Evolutionary conservation across 2,329 filamentous ascomycete species (phyloP).

Genomic region (Colletotrichum sidae): DNA sequence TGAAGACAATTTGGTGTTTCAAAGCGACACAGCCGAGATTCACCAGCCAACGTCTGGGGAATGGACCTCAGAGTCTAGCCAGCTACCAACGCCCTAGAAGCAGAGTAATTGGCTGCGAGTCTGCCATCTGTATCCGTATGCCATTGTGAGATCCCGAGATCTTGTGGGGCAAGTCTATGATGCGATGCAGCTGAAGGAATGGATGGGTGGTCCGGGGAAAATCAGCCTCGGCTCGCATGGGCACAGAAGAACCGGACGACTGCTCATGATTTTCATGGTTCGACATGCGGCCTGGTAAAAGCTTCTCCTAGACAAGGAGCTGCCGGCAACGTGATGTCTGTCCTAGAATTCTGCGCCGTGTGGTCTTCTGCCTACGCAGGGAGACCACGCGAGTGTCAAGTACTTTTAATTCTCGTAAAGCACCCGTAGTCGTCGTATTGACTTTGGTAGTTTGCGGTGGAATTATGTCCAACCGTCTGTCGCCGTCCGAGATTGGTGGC

Average conservation of each 20-base stretch:
- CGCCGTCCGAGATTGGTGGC: no score
- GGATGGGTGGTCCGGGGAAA: background rate
- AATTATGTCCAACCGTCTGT: no score
- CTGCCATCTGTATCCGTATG: slow-evolving; percentile 1
- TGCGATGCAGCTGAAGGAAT: background rate
- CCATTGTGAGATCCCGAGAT: slow-evolving; percentile 11
- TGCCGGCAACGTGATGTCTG: no score
- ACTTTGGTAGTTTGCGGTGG: no score
- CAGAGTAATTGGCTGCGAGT: background rate
- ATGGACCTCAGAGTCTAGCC: background rate
- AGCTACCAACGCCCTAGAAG: background rate
- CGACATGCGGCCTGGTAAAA: background rate
- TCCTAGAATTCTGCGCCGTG: no score
- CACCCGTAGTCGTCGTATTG: no score
- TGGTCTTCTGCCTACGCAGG: no score
- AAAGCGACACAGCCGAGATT: slow-evolving; percentile 11
- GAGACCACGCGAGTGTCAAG: no score
- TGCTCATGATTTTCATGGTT: background rate
- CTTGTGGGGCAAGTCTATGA: slow-evolving; percentile 26
- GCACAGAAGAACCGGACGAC: slow-evolving; percentile 3
- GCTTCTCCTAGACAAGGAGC: background rate
- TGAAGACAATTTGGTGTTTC: background rate
- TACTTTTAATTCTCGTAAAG: no score
- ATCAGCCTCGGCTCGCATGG: slow-evolving; percentile 27
- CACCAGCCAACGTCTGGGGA: no score